Evolutionary conservation across 75 land plant genomes (phyloP), one percentile per base, ranked within the genome.

Genomic region (Cryptomeria japonica): DNA sequence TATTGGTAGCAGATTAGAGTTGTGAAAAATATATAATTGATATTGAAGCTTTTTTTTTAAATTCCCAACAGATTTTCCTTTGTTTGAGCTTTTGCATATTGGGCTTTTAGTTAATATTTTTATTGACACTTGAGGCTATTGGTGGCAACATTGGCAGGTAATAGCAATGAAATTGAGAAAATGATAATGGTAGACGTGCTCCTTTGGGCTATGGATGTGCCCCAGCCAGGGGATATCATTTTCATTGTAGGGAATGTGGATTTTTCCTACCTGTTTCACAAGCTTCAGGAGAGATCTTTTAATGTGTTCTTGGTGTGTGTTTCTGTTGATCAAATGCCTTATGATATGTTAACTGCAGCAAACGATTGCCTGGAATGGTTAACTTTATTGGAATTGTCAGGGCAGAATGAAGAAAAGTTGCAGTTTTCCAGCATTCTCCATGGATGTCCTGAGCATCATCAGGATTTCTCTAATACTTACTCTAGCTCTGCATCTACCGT

Each of bases 221-320:
- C 82, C 4, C 82, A 41, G 41, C 46, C 82, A 22, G 82, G 38
- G 16, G 36, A 41, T 41, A 79, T 79, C 82, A 79, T 79, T 22
- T 79, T 79, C 46, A 39, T 79, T 79, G 46, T 18, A 19, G 82
- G 82, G 8, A 41, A 41, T 7, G 82, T 79, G 46, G 82, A 79
- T 79, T 41, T 38, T 41, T 79, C 44, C 22, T 79, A 38, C 25
- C 2, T 79, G 44, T 19, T 79, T 39, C 44, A 22, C 25, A 79
- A 79, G 46, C 82, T 79, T 37, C 82, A 18, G 38, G 82, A 79
- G 46, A 79, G 44, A 79, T 38, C 8, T 18, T 39, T 38, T 79
- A 79, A 39, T 79, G 46, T 79, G 82, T 79, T 79, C 46, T 79
- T 79, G 82, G 82, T 79, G 28, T 79, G 46, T 41, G 25, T 25